These are phyloP conservation scores for Aphanocladium album DNA, from an alignment of 2,329 filamentous ascomycete genomes.

Conservation along the genomic window DNA sequence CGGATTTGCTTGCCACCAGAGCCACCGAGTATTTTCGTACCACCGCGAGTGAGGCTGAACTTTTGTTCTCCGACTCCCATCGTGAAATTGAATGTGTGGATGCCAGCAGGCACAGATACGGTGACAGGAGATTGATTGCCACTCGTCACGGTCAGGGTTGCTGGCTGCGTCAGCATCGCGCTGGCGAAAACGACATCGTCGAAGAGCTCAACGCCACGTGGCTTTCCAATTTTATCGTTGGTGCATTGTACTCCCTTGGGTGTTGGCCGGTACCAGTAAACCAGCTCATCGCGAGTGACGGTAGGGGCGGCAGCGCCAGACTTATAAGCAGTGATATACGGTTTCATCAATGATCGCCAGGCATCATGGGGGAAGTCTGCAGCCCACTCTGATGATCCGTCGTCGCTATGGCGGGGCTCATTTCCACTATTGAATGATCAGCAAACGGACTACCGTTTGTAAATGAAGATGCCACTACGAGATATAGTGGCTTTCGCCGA, in stretches of 20 bases:
- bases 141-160: constrained; percentile 18
- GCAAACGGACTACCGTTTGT: neutral
- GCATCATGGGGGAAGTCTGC: constrained; percentile 37
- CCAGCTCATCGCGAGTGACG: constrained; percentile 21
- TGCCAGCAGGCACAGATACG: constrained; percentile 16
- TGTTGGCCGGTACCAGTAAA: constrained; percentile 21
- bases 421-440: constrained; percentile 12
- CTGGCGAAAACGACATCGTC: constrained; percentile 20
- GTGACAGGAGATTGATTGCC: constrained; percentile 15
- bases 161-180: constrained; percentile 19
- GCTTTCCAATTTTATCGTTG: constrained; percentile 16
- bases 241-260: constrained; percentile 17
- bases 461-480: constrained; percentile 11
- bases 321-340: constrained; percentile 21
- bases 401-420: constrained; percentile 31
- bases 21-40: constrained; percentile 13
- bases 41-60: constrained; percentile 16
- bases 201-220: constrained; percentile 17
- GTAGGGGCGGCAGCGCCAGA: constrained; percentile 14
- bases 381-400: constrained; percentile 42
- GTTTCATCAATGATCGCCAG: constrained; percentile 19
- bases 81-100: constrained; percentile 19
- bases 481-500: constrained; percentile 21
- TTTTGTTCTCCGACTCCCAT: constrained; percentile 19
- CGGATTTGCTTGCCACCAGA: constrained; percentile 15